phyloP scores from a whole-genome alignment of 306 rosid species.

The Acacia confusa region DNA sequence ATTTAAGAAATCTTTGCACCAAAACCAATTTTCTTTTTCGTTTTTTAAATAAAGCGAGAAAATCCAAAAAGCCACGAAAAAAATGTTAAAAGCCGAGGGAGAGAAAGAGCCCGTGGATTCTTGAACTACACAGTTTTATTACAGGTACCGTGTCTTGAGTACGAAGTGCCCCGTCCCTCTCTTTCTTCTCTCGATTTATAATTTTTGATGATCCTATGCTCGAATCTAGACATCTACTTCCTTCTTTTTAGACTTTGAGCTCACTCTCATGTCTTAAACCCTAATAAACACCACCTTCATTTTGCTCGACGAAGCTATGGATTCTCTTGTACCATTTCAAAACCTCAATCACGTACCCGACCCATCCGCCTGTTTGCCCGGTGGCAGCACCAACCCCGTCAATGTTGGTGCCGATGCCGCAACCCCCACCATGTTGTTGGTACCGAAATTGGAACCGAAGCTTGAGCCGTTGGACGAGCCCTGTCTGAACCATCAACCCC shows the following conservation, averaged over 20 bases:
- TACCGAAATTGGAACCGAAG: constrained; percentile 70
- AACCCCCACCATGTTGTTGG: constrained; percentile 4
- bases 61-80: background rate
- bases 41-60: background rate
- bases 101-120: background rate
- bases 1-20: background rate
- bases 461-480: constrained; percentile 67
- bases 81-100: background rate
- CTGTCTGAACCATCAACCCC: constrained; percentile 16
- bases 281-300: background rate
- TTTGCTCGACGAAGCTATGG: constrained; percentile 34
- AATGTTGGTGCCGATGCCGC: background rate
- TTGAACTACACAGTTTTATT: background rate
- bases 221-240: background rate
- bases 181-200: background rate
- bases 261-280: background rate
- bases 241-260: background rate
- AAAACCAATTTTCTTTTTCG: background rate
- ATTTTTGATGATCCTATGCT: background rate
- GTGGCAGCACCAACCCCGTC: constrained; percentile 9
- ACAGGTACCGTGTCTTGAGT: background rate
- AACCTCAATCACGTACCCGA: constrained; percentile 57
- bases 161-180: background rate
- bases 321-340: constrained; percentile 50
- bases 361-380: constrained; percentile 35